Evolutionary conservation across 176 grass and related monocot species (phyloP).

Genomic region (Metroxylon sagu): DNA sequence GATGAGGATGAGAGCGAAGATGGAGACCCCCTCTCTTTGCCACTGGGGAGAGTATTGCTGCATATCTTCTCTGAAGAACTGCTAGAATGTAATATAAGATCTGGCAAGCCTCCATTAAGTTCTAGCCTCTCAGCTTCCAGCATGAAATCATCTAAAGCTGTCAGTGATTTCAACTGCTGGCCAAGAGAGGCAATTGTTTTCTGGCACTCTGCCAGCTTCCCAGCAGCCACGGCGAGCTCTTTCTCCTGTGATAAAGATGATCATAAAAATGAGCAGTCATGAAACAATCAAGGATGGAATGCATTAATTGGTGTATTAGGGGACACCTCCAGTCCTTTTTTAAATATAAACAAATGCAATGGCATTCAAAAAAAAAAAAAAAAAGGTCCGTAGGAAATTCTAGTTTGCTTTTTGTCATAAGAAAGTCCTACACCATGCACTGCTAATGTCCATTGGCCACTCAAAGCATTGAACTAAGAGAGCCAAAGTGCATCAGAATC

Average conservation of each 20-base stretch:
- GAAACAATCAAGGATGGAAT: no score
- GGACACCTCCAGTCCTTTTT: no score
- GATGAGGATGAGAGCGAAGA: slow-evolving; percentile 1
- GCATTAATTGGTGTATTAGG: no score
- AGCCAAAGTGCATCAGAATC: no score
- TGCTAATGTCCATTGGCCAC: no score
- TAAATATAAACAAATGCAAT: no score
- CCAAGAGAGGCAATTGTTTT: slow-evolving; percentile 91
- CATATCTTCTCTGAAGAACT: not conserved
- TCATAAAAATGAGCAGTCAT: no score
- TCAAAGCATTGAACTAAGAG: no score
- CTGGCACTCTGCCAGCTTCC: slow-evolving; percentile 85
- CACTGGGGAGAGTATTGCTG: slow-evolving; percentile 13
- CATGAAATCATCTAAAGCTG: slow-evolving; percentile 36
- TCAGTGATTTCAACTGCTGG: slow-evolving; percentile 76
- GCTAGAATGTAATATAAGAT: slow-evolving; percentile 14
- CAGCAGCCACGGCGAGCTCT: slow-evolving; percentile 56
- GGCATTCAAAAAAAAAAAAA: no score
- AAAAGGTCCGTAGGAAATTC: no score
- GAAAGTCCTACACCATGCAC: no score
- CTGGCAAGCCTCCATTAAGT: slow-evolving; percentile 10
- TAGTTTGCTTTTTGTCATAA: no score
- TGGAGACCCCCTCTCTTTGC: slow-evolving; percentile 15
- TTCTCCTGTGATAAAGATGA: slow-evolving; percentile 51
- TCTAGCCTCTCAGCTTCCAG: slow-evolving; percentile 20